These are phyloP conservation scores for Lathyrus oleraceus DNA, from an alignment of 306 rosid species.

Conservation along the genomic window DNA sequence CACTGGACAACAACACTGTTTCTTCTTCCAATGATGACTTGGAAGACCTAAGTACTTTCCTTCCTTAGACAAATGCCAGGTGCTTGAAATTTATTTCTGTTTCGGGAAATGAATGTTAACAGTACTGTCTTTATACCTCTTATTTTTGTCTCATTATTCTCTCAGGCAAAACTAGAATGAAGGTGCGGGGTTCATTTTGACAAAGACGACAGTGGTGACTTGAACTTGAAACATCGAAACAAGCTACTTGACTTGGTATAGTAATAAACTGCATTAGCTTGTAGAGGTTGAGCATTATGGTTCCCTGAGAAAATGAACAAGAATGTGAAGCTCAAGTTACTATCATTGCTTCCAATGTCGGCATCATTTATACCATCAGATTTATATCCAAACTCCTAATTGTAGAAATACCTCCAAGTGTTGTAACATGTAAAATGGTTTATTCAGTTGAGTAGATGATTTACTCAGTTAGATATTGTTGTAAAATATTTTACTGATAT, in stretches of 20 bases:
- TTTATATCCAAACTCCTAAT: background rate
- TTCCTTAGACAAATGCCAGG: background rate
- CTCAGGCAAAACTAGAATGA: slow-evolving; percentile 47
- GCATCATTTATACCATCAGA: background rate
- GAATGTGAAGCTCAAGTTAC: slow-evolving; percentile 4
- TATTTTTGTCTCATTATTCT: background rate
- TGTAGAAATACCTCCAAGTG: background rate
- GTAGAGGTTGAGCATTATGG: slow-evolving; percentile 19
- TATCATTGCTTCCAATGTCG: background rate
- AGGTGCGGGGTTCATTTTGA: slow-evolving; percentile 42
- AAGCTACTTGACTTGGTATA: slow-evolving; percentile 25
- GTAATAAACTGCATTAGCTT: slow-evolving; percentile 14
- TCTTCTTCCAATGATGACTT: slow-evolving; percentile 51
- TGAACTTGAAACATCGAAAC: slow-evolving; percentile 40
- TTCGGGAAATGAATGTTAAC: background rate
- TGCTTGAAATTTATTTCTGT: slow-evolving; percentile 16
- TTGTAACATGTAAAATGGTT: slow-evolving; percentile 18
- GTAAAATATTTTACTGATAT: too few relatives aligned
- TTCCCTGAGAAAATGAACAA: slow-evolving; percentile 17
- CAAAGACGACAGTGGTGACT: slow-evolving; percentile 34
- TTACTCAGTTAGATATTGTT: too few relatives aligned
- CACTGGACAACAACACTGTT: slow-evolving; percentile 38
- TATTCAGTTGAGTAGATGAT: slow-evolving; percentile 2
- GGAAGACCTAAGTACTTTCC: slow-evolving; percentile 47
- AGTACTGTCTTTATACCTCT: background rate